phyloP scores from a whole-genome alignment of 164 flowering plant genomes.

The Sextonia rubra region DNA sequence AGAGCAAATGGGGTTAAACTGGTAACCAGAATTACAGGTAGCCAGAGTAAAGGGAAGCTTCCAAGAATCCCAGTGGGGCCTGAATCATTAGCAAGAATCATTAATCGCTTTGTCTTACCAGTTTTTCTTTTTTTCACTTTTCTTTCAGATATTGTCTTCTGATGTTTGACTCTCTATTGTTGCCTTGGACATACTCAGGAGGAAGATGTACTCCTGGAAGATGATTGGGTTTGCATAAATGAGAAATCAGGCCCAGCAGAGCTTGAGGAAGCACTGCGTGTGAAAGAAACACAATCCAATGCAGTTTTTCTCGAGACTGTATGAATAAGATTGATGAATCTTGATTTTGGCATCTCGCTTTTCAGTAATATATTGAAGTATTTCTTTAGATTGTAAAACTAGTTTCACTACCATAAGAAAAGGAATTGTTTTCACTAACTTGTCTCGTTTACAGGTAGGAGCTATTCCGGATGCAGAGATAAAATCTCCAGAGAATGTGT shows the following conservation, averaged over 20 bases:
- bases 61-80: neutral
- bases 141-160: neutral
- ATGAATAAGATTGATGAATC: slow-evolving; percentile 20
- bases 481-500: slow-evolving; percentile 89
- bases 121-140: too few species aligned
- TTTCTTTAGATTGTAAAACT: neutral
- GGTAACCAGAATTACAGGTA: too few species aligned
- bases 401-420: too few species aligned
- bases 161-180: neutral
- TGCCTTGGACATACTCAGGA: slow-evolving; percentile 1
- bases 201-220: slow-evolving; percentile 67
- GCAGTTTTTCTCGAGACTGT: slow-evolving; percentile 95
- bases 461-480: slow-evolving; percentile 97
- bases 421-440: neutral
- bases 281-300: slow-evolving; percentile 81
- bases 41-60: too few species aligned
- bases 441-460: slow-evolving; percentile 59
- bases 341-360: neutral
- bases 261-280: slow-evolving; percentile 73
- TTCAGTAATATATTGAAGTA: neutral
- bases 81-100: neutral
- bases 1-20: too few species aligned
- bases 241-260: slow-evolving; percentile 56
- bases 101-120: neutral
- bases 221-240: slow-evolving; percentile 97